These are phyloP conservation scores for Dipteronia dyeriana DNA, from an alignment of 345 rosid species.

Conservation along the genomic window DNA sequence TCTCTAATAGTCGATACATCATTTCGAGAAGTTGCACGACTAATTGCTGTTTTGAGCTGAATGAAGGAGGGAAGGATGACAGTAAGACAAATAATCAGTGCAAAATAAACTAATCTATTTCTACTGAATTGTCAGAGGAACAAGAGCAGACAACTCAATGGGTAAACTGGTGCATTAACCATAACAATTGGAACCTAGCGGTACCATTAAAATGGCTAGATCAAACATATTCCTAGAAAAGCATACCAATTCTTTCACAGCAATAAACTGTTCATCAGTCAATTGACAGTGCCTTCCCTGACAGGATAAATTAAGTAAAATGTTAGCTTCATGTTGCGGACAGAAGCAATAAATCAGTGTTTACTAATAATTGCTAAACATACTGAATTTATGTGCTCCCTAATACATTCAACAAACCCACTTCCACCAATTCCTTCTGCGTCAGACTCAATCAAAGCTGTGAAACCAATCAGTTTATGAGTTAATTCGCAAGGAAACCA, in stretches of 20 bases:
- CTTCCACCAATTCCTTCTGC: constrained; percentile 99
- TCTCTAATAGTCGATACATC: constrained; percentile 87
- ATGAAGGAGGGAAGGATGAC: not conserved
- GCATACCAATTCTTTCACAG: constrained; percentile 96
- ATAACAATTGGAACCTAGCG: constrained; percentile 2
- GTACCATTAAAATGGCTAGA: not conserved
- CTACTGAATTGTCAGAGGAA: not conserved
- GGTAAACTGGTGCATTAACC: not conserved
- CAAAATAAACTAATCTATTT: not conserved
- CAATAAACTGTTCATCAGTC: constrained; percentile 95
- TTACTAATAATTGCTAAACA: constrained; percentile 28
- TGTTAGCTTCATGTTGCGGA: constrained; percentile 31
- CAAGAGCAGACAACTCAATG: not conserved
- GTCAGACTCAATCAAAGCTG: constrained; percentile 98
- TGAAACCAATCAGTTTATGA: constrained; percentile 28
- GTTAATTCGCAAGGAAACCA: constrained; percentile 25
- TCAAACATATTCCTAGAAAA: not conserved
- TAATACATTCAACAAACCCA: constrained; percentile 95
- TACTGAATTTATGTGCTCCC: constrained; percentile 95
- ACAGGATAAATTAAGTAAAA: constrained; percentile 35
- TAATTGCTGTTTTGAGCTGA: constrained; percentile 95
- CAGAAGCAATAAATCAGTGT: constrained; percentile 17
- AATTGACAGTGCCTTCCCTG: constrained; percentile 91
- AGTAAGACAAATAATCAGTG: constrained; percentile 5
- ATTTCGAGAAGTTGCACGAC: constrained; percentile 90